These are phyloP conservation scores for Dothistroma septosporum DNA, from an alignment of 2,329 filamentous ascomycete genomes.

Conservation along the genomic window DNA sequence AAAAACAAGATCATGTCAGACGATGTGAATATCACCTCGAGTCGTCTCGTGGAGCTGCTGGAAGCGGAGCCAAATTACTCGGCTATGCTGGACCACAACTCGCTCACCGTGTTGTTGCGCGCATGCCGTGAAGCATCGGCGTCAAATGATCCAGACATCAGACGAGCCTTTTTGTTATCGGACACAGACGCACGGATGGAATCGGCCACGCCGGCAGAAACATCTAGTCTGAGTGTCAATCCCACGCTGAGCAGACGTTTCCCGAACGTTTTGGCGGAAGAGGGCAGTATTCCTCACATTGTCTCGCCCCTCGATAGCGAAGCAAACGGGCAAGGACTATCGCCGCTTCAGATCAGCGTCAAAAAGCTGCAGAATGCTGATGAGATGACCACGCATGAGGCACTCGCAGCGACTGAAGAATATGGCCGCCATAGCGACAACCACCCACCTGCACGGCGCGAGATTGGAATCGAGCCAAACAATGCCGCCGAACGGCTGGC, in stretches of 20 bases:
- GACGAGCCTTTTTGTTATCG: neutral
- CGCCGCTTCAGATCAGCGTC: neutral
- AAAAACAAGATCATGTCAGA: neutral
- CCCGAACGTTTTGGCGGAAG: neutral
- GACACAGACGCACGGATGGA: neutral
- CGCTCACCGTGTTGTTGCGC: neutral
- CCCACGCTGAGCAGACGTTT: neutral
- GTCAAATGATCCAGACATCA: neutral
- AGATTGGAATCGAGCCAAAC: neutral
- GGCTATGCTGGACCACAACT: neutral
- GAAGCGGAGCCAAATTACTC: neutral
- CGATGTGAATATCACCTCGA: neutral
- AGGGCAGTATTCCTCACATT: neutral
- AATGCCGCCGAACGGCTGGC: neutral
- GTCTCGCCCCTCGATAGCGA: neutral
- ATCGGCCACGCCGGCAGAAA: neutral
- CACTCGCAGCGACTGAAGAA: neutral
- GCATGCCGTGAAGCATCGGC: neutral
- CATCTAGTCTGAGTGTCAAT: neutral
- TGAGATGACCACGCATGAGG: neutral
- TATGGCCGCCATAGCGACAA: neutral
- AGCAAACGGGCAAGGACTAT: neutral
- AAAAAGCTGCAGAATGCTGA: neutral
- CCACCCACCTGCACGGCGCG: neutral
- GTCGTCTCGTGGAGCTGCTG: neutral